Base-by-base conservation (phyloP, 2,329 filamentous ascomycete genomes). In the Aphanoascus verrucosus region DNA sequence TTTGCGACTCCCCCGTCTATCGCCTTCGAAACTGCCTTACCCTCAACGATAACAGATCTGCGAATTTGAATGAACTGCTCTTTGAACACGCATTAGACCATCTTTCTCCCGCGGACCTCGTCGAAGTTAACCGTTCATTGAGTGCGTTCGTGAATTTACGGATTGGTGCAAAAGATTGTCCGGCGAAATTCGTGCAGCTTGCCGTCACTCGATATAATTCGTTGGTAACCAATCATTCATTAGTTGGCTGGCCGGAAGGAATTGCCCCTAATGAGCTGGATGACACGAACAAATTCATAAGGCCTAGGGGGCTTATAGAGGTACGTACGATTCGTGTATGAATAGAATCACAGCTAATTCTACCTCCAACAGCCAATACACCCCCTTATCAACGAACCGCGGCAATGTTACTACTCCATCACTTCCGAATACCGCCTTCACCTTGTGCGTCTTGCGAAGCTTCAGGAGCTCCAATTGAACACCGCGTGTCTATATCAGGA, bases 321-420 rank as follows among this genome's bases (percentile, higher is more conserved):
- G 58, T 60, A 56, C 19, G 57, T 49, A n/a, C n/a, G n/a, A n/a
- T n/a, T n/a, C n/a, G n/a, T 11, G 11, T 44, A 42, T n/a, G n/a
- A n/a, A n/a, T n/a, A n/a, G n/a, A 19, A 28, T 17, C 23, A 8
- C 2, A 20, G 59, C 52, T 60, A 52, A 60, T 45, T 41, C 61
- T 63, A 19, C 41, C 31, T 44, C 8, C 46, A 56, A 14, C 65
- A 71, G 56, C 67, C 69, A 38, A 55, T 72, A 34, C 68, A 72
- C 55, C 68, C 67, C 38, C 63, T 72, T 12, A 62, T 67, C 17
- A 71, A 72, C 54, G 69, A 72, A 54, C 67, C 69, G 6, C 54
- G 56, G 5, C 52, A 68, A 17, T 55, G 66, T 2, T 60, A 66
- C n/a, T 57, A 61, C 52, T 55, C 58, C 41, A 55, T 55, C 5